Base-by-base conservation (phyloP, 768 basidiomycete genomes). In the Punctularia strigosozonata region DNA sequence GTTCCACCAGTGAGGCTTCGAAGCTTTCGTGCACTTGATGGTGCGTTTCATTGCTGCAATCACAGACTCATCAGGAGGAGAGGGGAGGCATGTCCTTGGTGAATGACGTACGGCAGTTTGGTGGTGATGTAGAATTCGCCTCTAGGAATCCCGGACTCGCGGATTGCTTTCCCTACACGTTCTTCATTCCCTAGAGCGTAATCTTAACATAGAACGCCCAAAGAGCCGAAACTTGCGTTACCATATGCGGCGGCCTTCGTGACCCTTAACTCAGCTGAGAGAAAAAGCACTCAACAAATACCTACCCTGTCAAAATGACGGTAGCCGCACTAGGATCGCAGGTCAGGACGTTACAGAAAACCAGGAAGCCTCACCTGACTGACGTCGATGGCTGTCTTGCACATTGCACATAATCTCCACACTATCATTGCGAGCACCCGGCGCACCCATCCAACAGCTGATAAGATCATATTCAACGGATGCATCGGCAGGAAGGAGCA, bases 91-190 rank as follows among this genome's bases (percentile, higher is more conserved):
- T 8, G 14, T 10, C n/a, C n/a, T n/a, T n/a, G n/a, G 24, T 13
- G 40, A 17, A 13, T 4, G 3, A 12, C 55, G 35, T 40, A 59
- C 60, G 62, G 56, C 23, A 72, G 54, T 46, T 74, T 74, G 13
- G 70, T 70, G 0, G 69, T 72, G 23, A 74, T 53, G 47, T 66
- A 71, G 19, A 73, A 48, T 26, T 71, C 59, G 20, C 66, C 61
- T 19, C 72, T 62, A 3, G 69, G 64, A 28, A 72, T 56, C 3
- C 69, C 70, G 14, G 68, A 72, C 7, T 56, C 64, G 31, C 60
- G 61, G 40, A 77, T 56, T 0, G 63, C 68, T 4, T 58, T 46
- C 3, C 71, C 68, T 14, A 70, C 65, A 4, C 56, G 52, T 20
- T 49, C 52, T 40, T 71, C 70, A 5, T 66, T 71, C 4, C 6